A percentile compares a stretch with the other conserved stretches of the same genome.
Evolutionary conservation across 768 basidiomycete species (phyloP).

Genomic region (Leccinellum rugosiceps): DNA sequence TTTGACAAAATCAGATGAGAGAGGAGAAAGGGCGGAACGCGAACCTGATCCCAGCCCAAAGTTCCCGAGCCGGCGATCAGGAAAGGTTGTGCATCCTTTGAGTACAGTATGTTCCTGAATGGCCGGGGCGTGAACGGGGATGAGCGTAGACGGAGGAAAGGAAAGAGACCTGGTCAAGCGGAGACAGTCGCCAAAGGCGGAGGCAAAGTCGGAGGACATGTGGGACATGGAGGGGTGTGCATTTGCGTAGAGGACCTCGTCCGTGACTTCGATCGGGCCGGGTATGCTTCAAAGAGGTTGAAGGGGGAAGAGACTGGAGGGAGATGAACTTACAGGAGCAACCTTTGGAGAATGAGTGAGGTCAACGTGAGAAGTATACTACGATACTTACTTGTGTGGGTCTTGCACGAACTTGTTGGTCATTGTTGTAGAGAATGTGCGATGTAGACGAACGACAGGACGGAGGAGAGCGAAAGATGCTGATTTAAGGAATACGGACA

Average conservation of each 20-base stretch:
- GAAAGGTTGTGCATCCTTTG: slow-evolving; percentile 82
- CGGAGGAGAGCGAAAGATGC: background rate
- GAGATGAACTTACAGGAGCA: slow-evolving; percentile 41
- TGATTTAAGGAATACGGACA: slow-evolving; percentile 1
- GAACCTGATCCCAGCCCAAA: slow-evolving; percentile 92
- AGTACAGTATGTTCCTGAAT: slow-evolving; percentile 69
- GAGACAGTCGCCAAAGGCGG: slow-evolving; percentile 85
- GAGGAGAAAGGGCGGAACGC: slow-evolving; percentile 12
- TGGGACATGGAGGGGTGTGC: slow-evolving; percentile 90
- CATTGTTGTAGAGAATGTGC: slow-evolving; percentile 10
- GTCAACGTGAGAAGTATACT: slow-evolving; percentile 16
- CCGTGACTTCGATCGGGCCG: slow-evolving; percentile 61
- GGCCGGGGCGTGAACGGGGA: background rate
- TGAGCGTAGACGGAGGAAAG: background rate
- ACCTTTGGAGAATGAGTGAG: slow-evolving; percentile 36
- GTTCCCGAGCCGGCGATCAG: slow-evolving; percentile 94
- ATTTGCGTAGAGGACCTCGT: slow-evolving; percentile 85
- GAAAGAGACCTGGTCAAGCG: slow-evolving; percentile 65
- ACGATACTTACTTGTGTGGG: slow-evolving; percentile 47
- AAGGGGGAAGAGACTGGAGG: background rate
- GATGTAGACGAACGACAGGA: background rate
- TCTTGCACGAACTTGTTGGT: slow-evolving; percentile 32
- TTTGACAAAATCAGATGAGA: slow-evolving; percentile 6
- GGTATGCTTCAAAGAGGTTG: slow-evolving; percentile 44
- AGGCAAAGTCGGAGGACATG: slow-evolving; percentile 83